A percentile compares a stretch with the other conserved stretches of the same genome.
Conservation (phyloP, 2,329 filamentous ascomycete species). For the Apiospora arundinis region DNA sequence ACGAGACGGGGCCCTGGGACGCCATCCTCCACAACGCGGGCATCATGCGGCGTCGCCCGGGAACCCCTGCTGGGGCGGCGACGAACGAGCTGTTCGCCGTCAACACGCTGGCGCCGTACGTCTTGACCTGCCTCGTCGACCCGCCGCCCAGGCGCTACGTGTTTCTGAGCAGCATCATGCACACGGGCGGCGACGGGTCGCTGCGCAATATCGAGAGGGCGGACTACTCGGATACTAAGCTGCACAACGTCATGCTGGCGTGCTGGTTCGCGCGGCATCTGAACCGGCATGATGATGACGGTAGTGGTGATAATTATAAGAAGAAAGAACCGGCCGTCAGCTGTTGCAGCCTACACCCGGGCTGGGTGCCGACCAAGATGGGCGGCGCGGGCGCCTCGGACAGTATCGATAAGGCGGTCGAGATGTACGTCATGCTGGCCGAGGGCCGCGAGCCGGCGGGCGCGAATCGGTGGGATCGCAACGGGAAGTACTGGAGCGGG, state of each 20-base stretch:
- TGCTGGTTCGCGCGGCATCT: conserved; percentile 58
- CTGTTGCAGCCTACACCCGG: conserved; percentile 56
- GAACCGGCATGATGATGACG: conserved; percentile 27
- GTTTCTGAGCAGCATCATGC: conserved; percentile 58
- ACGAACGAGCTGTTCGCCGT: conserved; percentile 52
- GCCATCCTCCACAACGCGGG: conserved; percentile 65
- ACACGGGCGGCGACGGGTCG: conserved; percentile 51
- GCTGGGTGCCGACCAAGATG: conserved; percentile 63
- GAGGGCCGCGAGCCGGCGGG: conserved; percentile 37
- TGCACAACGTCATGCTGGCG: conserved; percentile 62
- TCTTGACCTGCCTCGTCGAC: conserved; percentile 57
- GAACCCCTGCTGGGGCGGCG: conserved; percentile 36
- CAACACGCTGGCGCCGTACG: conserved; percentile 64
- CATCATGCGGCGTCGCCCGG: conserved; percentile 47
- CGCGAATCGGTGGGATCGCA: background rate
- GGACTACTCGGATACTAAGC: conserved; percentile 59
- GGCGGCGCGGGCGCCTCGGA: conserved; percentile 55
- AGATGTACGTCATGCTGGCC: conserved; percentile 54
- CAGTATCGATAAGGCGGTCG: conserved; percentile 52
- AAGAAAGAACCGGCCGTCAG: conserved; percentile 34
- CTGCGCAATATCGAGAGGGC: conserved; percentile 43
- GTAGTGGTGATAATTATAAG: too few species aligned
- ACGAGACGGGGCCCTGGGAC: conserved; percentile 48
- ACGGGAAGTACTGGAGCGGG: background rate
- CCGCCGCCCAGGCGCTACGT: conserved; percentile 51